These are phyloP conservation scores for Emmonsiellopsis sp. DNA, from an alignment of 2,329 filamentous ascomycete species.

Conservation along the genomic window DNA sequence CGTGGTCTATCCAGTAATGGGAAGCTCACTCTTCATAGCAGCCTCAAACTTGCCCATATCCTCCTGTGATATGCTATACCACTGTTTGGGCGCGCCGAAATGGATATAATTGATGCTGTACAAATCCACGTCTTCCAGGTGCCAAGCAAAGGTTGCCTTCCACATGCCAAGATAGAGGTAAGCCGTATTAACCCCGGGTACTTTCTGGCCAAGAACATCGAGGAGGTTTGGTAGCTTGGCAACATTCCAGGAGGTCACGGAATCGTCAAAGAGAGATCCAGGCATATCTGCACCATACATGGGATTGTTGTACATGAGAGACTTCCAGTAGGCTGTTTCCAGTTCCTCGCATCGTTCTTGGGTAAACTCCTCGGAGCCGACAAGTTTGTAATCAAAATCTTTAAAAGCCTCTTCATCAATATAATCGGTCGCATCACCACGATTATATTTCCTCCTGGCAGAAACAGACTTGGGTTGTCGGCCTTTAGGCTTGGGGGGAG, in stretches of 20 bases:
- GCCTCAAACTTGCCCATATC: conserved; percentile 88
- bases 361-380: conserved; percentile 76
- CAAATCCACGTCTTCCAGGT: conserved; percentile 94
- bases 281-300: conserved; percentile 96
- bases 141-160: conserved; percentile 99
- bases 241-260: conserved; percentile 80
- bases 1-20: not conserved
- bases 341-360: conserved; percentile 88
- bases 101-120: conserved; percentile 99
- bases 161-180: conserved; percentile 99
- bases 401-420: conserved; percentile 87
- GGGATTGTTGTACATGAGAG: conserved; percentile 85
- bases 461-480: conserved; percentile 65
- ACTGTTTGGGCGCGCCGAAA: conserved; percentile 96
- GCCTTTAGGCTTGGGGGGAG: conserved; percentile 38
- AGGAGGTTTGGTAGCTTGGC: conserved; percentile 89
- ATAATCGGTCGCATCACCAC: conserved; percentile 64
- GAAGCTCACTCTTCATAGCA: conserved; percentile 67
- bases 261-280: conserved; percentile 85
- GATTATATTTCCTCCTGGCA: conserved; percentile 77
- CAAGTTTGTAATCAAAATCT: conserved; percentile 82
- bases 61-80: conserved; percentile 97
- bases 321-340: conserved; percentile 95
- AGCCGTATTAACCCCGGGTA: conserved; percentile 94
- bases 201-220: conserved; percentile 87